Evolutionary conservation across 306 rosid species (phyloP).

Genomic region (Crotalaria pallida): DNA sequence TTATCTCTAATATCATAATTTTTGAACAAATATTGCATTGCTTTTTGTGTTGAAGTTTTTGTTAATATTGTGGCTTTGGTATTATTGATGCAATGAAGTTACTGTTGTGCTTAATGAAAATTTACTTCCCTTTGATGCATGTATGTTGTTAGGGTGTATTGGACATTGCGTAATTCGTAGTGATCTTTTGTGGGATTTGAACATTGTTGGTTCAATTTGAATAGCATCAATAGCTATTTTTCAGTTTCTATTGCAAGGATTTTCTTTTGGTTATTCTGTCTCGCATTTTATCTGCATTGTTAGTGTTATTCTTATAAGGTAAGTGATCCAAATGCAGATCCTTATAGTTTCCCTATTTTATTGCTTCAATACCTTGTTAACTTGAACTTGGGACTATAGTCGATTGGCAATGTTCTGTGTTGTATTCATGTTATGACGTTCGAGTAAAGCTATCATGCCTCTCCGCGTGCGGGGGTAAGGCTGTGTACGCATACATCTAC

Average conservation of each 20-base stretch:
- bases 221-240: neutral
- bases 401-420: neutral
- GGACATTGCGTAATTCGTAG: neutral
- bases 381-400: neutral
- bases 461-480: too few species aligned
- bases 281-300: neutral
- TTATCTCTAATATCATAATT: neutral
- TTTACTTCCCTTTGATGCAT: neutral
- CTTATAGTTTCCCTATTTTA: neutral
- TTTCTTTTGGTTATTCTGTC: neutral
- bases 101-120: neutral
- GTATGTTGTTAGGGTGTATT: neutral
- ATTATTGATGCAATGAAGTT: slow-evolving; percentile 4
- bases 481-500: too few species aligned
- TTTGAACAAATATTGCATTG: neutral
- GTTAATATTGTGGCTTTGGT: neutral
- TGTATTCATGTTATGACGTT: neutral
- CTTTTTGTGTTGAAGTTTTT: neutral
- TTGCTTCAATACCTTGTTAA: neutral
- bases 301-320: neutral
- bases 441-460: neutral
- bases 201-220: slow-evolving; percentile 13
- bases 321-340: neutral
- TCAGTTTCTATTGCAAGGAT: neutral
- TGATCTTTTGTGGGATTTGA: neutral